Conservation (phyloP, 495 filamentous ascomycete genomes). For the Penicillium steckii region DNA sequence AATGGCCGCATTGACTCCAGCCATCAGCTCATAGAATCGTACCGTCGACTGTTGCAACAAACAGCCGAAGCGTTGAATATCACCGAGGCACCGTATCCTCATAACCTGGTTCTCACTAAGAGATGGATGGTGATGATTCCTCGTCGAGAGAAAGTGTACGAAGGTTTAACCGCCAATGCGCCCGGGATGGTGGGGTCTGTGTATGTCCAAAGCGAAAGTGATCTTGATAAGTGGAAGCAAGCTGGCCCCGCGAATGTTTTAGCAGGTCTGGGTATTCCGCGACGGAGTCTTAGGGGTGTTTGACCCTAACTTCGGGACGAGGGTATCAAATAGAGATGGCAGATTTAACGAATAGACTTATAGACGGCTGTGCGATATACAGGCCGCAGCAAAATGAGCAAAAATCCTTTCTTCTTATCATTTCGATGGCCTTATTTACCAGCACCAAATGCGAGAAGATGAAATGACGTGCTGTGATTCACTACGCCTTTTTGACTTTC, state of each 20-base stretch:
- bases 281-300: too few relatives aligned
- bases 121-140: slow-evolving; percentile 43
- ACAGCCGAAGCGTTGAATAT: slow-evolving; percentile 17
- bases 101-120: slow-evolving; percentile 40
- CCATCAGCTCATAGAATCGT: slow-evolving; percentile 11
- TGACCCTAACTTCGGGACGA: too few relatives aligned
- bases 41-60: slow-evolving; percentile 22
- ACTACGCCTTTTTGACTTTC: too few relatives aligned
- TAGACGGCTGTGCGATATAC: too few relatives aligned
- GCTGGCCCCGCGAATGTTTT: slow-evolving; percentile 22
- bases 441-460: too few relatives aligned
- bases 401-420: too few relatives aligned
- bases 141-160: slow-evolving; percentile 17
- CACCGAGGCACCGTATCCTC: slow-evolving; percentile 21
- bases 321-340: too few relatives aligned
- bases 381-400: too few relatives aligned
- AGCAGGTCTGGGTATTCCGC: slow-evolving; percentile 19
- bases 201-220: slow-evolving; percentile 28
- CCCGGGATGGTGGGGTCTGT: slow-evolving; percentile 42
- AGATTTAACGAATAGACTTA: too few relatives aligned
- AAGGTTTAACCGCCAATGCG: slow-evolving; percentile 33
- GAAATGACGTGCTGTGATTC: too few relatives aligned
- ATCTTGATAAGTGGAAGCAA: slow-evolving; percentile 30
- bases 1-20: not conserved
- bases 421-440: too few relatives aligned